Base-by-base conservation (phyloP, 495 filamentous ascomycete genomes). In the Friedmanniomyces endolithicus region DNA sequence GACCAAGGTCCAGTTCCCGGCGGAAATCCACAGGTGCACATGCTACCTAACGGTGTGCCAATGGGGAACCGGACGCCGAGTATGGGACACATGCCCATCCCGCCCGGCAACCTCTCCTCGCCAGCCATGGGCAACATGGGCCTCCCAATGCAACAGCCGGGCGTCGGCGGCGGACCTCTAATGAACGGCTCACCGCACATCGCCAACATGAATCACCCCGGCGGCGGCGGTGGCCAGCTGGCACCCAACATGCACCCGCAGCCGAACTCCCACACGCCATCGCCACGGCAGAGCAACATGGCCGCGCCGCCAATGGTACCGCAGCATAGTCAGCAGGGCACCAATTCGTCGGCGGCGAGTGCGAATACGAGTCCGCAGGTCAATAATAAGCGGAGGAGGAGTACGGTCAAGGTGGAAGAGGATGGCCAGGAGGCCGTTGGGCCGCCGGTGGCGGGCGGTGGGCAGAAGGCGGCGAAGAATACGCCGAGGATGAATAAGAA, bases 291-390 rank as follows among this genome's bases (percentile, higher is more conserved):
- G n/a, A 74, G 72, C 20, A 72, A 76, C 52, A 78, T 80, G 71
- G 76, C 76, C 56, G 79, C 78, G 46, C 77, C 80, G 4, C 77
- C 76, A 25, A 90, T 94, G 81, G 75, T 80, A 31, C 69, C 79
- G 19, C 83, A 86, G 58, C 84, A 82, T 53, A 86, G 81, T 60
- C 82, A 86, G 66, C 83, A 86, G 61, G 82, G 83, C 27, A 74
- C 76, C 43, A 78, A 74, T 53, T 75, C 73, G 55, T 84, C 77
- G n/a, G 84, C 77, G 0, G 80, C 81, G 2, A 90, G 85, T 60
- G 84, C 86, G 7, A 94, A 87, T 64, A 90, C 89, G 2, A 94
- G 88, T 50, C 89, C 89, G 11, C 82, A 76, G 45, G 43, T 51
- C 11, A 85, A 83, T 64, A 90, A 92, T 70, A 80, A 87, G 55